Conservation (phyloP, 2,329 filamentous ascomycete genomes). For the Epichloe coenophiala region DNA sequence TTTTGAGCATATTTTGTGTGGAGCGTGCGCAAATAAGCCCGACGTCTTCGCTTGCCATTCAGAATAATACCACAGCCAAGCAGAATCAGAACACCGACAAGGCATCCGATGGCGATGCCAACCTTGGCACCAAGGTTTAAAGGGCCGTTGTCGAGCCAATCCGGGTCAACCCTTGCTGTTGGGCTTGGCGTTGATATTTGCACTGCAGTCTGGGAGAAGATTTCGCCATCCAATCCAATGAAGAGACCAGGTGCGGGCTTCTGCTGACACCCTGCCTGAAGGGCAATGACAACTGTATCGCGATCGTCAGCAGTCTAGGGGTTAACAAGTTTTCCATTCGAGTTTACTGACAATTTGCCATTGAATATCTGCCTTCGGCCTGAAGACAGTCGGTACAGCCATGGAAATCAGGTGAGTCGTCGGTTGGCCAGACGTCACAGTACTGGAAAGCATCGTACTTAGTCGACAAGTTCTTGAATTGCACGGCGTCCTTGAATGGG, state of each 20-base stretch:
- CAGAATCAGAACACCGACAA: constrained; percentile 33
- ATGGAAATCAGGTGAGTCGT: constrained; percentile 21
- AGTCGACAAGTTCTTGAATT: constrained; percentile 35
- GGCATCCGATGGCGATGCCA: constrained; percentile 40
- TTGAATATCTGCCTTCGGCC: constrained; percentile 21
- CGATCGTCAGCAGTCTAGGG: constrained; percentile 8
- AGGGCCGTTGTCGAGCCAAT: constrained; percentile 28
- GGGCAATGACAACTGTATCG: constrained; percentile 29
- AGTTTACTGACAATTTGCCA: constrained; percentile 38
- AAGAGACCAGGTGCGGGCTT: constrained; percentile 31
- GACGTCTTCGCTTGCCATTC: constrained; percentile 41
- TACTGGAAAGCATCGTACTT: constrained; percentile 36
- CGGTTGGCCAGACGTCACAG: constrained; percentile 34
- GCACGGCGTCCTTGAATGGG: constrained; percentile 30
- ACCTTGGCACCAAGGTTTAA: constrained; percentile 42
- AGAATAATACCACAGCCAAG: constrained; percentile 40
- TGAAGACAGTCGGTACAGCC: constrained; percentile 35
- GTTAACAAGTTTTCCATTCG: too few species aligned
- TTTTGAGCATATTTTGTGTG: constrained; percentile 24
- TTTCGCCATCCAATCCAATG: constrained; percentile 35
- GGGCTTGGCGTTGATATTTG: constrained; percentile 37
- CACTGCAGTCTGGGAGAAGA: constrained; percentile 35
- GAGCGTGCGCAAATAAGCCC: constrained; percentile 35
- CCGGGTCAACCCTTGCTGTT: constrained; percentile 23
- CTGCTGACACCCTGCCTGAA: constrained; percentile 44